These are phyloP conservation scores for Hamigera avellanea DNA, from an alignment of 495 filamentous ascomycete species.

Conservation along the genomic window DNA sequence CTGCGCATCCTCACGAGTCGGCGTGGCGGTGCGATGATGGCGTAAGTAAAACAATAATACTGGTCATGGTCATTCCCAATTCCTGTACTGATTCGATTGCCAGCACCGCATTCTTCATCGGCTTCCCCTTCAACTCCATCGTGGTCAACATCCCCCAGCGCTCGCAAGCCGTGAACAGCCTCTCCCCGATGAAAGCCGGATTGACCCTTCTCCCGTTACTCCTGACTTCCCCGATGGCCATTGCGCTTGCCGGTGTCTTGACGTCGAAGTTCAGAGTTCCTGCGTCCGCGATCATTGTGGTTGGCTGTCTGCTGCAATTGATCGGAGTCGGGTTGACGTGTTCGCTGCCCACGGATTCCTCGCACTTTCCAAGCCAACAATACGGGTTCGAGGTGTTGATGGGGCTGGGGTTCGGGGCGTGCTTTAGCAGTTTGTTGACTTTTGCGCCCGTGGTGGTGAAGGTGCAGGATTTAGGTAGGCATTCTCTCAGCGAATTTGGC, in stretches of 20 bases:
- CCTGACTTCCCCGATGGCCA: slow-evolving; percentile 35
- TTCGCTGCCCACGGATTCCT: slow-evolving; percentile 22
- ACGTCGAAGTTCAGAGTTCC: slow-evolving; percentile 35
- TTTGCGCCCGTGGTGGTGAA: too few relatives aligned
- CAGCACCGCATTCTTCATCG: slow-evolving; percentile 33
- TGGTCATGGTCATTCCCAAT: too few relatives aligned
- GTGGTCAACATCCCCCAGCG: slow-evolving; percentile 49
- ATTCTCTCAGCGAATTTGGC: too few relatives aligned
- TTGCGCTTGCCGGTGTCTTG: slow-evolving; percentile 34
- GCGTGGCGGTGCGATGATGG: too few relatives aligned
- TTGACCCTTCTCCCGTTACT: slow-evolving; percentile 44
- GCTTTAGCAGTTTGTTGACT: too few relatives aligned
- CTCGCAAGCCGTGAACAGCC: slow-evolving; percentile 43
- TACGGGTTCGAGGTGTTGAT: too few relatives aligned
- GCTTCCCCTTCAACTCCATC: slow-evolving; percentile 43
- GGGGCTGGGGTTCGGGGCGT: too few relatives aligned
- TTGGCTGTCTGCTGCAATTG: slow-evolving; percentile 34
- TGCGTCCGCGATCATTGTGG: slow-evolving; percentile 35
- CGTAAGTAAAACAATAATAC: too few relatives aligned
- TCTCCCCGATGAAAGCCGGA: slow-evolving; percentile 35
- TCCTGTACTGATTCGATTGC: too few relatives aligned
- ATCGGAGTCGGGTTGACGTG: slow-evolving; percentile 26
- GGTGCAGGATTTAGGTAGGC: too few relatives aligned
- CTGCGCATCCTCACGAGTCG: too few relatives aligned
- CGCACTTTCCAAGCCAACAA: not conserved